Evolutionary conservation across 2,329 filamentous ascomycete species (phyloP), one percentile per base, ranked within the genome.

Genomic region (Aureobasidium subglaciale): DNA sequence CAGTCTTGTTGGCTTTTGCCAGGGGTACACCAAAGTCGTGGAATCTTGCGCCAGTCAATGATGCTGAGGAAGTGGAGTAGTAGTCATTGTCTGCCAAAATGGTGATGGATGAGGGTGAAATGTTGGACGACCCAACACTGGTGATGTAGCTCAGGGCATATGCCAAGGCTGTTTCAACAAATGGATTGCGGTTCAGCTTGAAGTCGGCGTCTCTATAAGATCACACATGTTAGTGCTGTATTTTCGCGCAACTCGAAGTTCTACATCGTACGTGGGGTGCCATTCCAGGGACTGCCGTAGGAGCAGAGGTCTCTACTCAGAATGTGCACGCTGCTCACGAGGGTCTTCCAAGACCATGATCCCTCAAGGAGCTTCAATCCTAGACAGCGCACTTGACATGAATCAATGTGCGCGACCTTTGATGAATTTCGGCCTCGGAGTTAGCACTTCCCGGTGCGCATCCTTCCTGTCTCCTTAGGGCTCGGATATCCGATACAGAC

Each of bases 21-120:
- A 99, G 80, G 5, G 84, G 81, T 15, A 92, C 85, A 40, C 81
- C 79, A 72, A 96, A 96, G 67, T 85, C 80, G 60, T 83, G 80
- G 74, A 97, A 97, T 59, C 83, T 83, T 15, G 61, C 58, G 5
- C 40, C 32, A 8, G 54, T 38, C 10, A 58, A 20, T 75, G 67
- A 56, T 70, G 59, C 56, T 24, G 75, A 68, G 2, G 84, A 78
- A 58, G 85, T 83, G 4, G 93, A 96, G 76, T 97, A 99, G 79
- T 99, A 99, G 75, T 95, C 89, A 67, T 93, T 91, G 73, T 96
- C 90, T 58, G 93, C 92, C 32, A 97, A 81, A 68, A 99, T 92
- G 59, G 88, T 90, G 69, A 97, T 82, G 13, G 83, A 83, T 27
- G 86, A 74, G 4, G 90, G 82, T 13, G 79, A 78, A 65, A 93